These are phyloP conservation scores for Candolleomyces efflorescens DNA, from an alignment of 768 basidiomycete species.

Conservation along the genomic window DNA sequence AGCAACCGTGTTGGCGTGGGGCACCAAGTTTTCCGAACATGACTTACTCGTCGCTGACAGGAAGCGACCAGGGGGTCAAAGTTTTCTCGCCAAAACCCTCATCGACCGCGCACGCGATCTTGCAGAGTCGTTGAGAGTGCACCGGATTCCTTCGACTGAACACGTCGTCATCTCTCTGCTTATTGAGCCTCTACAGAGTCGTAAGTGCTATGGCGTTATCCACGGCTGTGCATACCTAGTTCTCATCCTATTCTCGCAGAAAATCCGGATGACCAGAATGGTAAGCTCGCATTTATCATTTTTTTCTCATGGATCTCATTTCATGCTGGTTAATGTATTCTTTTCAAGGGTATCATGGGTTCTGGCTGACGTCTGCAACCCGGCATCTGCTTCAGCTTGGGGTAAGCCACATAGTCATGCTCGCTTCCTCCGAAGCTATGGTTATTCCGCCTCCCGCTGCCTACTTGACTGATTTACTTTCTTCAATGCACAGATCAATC, in stretches of 20 bases:
- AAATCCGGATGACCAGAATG: slow-evolving; percentile 66
- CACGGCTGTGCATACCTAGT: slow-evolving; percentile 3
- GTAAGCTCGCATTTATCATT: slow-evolving; percentile 32
- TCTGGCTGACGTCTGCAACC: slow-evolving; percentile 77
- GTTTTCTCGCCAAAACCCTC: slow-evolving; percentile 70
- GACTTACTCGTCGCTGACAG: slow-evolving; percentile 79
- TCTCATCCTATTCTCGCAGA: slow-evolving; percentile 38
- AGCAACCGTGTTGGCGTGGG: slow-evolving; percentile 88
- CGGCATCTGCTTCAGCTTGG: slow-evolving; percentile 76
- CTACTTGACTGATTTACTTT: slow-evolving; percentile 7
- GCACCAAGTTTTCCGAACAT: slow-evolving; percentile 92
- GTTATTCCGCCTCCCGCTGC: slow-evolving; percentile 1
- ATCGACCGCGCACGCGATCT: slow-evolving; percentile 82
- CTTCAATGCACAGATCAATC: slow-evolving; percentile 59
- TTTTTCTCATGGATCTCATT: slow-evolving; percentile 5
- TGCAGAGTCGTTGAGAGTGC: slow-evolving; percentile 83
- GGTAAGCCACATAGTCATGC: slow-evolving; percentile 33
- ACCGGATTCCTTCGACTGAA: slow-evolving; percentile 72
- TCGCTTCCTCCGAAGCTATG: slow-evolving; percentile 6
- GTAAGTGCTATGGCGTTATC: slow-evolving; percentile 47
- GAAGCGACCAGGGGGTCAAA: slow-evolving; percentile 63
- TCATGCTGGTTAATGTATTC: slow-evolving; percentile 15
- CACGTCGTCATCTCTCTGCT: slow-evolving; percentile 80
- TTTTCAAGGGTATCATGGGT: slow-evolving; percentile 70
- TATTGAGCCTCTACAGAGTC: slow-evolving; percentile 81